phyloP scores from a whole-genome alignment of 768 basidiomycete genomes.

The Suillus variegatus region DNA sequence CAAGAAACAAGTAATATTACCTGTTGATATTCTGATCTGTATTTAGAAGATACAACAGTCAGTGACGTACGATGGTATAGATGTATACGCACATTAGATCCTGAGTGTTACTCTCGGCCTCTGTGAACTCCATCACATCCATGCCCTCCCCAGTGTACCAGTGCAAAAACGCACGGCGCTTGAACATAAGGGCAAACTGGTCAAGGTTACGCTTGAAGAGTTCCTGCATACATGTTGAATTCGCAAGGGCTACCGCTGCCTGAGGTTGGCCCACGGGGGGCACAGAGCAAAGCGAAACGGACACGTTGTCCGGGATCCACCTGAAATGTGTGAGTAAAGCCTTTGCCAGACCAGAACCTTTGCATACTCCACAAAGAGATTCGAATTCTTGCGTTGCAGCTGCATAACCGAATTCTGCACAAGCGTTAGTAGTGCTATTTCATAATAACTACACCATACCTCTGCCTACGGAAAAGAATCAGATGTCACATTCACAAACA shows the following conservation, averaged over 20 bases:
- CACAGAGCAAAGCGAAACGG: conserved; percentile 78
- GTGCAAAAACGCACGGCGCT: conserved; percentile 83
- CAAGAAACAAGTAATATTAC: conserved; percentile 32
- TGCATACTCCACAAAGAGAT: conserved; percentile 77
- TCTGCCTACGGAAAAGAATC: conserved; percentile 43
- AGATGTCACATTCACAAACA: background rate
- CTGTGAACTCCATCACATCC: conserved; percentile 82
- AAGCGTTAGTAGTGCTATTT: conserved; percentile 9
- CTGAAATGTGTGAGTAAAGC: conserved; percentile 35
- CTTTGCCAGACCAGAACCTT: background rate
- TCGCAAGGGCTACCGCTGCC: conserved; percentile 72
- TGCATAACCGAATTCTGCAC: conserved; percentile 67
- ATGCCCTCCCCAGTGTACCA: conserved; percentile 94
- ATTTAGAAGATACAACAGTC: conserved; percentile 10
- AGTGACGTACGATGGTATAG: conserved; percentile 3
- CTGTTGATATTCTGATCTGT: conserved; percentile 90
- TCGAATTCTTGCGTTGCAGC: conserved; percentile 74
- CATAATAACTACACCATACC: conserved; percentile 37
- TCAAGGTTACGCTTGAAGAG: conserved; percentile 74
- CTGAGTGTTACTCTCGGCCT: conserved; percentile 80
- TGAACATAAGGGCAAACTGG: conserved; percentile 83
- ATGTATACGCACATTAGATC: conserved; percentile 72
- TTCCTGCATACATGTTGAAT: conserved; percentile 86
- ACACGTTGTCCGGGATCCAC: conserved; percentile 92
- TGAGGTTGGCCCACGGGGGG: conserved; percentile 80